Conservation (phyloP, 345 rosid genomes). For the Heritiera littoralis region DNA sequence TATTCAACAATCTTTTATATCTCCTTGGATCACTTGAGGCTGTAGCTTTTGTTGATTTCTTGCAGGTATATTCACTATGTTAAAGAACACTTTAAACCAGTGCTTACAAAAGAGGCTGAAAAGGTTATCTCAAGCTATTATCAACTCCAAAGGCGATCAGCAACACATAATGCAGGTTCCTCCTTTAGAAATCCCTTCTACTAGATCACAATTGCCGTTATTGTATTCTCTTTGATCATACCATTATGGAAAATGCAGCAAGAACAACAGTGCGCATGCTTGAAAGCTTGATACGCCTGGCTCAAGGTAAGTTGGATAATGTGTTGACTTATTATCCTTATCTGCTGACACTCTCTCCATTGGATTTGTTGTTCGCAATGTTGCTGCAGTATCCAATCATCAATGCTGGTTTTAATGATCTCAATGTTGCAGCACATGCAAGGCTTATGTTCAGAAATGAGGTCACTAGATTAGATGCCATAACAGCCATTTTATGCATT, state of each 20-base stretch:
- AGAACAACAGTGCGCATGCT: constrained; percentile 97
- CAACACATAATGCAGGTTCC: constrained; percentile 82
- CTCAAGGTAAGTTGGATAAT: constrained; percentile 64
- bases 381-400: constrained; percentile 40
- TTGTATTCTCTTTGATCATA: constrained; percentile 3
- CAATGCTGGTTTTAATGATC: constrained; percentile 4
- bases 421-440: constrained; percentile 73
- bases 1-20: not conserved
- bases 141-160: constrained; percentile 96
- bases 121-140: constrained; percentile 83
- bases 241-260: constrained; percentile 49
- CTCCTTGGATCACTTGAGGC: not conserved
- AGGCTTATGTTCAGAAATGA: constrained; percentile 94
- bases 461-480: constrained; percentile 78
- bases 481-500: constrained; percentile 86
- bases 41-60: constrained; percentile 16
- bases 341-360: not conserved
- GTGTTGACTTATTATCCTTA: constrained; percentile 15
- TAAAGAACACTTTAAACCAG: constrained; percentile 73
- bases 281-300: constrained; percentile 92
- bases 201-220: constrained; percentile 11
- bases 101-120: constrained; percentile 87
- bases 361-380: constrained; percentile 13
- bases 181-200: constrained; percentile 14
- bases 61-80: constrained; percentile 82